Evolutionary conservation across 208 protist species (phyloP).

Genomic region (Trypanosoma mega): DNA sequence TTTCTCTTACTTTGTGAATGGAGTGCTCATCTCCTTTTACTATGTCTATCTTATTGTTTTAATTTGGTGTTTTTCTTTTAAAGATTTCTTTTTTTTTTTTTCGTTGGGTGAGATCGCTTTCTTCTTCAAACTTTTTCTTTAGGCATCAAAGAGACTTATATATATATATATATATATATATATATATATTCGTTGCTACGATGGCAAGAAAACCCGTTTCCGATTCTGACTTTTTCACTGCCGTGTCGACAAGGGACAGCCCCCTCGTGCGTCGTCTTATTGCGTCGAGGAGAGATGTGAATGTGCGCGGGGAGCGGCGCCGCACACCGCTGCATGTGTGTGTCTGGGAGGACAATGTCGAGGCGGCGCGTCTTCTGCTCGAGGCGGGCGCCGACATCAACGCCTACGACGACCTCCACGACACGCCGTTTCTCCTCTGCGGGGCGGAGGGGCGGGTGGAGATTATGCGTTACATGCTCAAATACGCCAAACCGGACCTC

Average conservation of each 20-base stretch:
- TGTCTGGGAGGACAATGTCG: conserved; percentile 49
- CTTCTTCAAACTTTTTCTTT: conserved; percentile 6
- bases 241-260: conserved; percentile 31
- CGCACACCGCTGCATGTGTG: conserved; percentile 52
- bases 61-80: not conserved
- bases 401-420: conserved; percentile 47
- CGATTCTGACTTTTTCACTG: conserved; percentile 33
- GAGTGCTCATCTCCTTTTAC: not conserved
- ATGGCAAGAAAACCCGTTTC: not conserved
- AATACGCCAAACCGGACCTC: conserved; percentile 41
- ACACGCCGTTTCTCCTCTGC: conserved; percentile 49
- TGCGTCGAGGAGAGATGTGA: conserved; percentile 34
- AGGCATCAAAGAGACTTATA: not conserved
- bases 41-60: not conserved
- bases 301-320: conserved; percentile 32
- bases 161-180: conserved; percentile 12
- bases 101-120: not conserved
- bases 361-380: conserved; percentile 28
- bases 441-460: conserved; percentile 44
- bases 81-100: not conserved
- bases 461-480: conserved; percentile 49
- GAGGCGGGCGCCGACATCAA: conserved; percentile 51
- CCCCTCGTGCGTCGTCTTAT: conserved; percentile 31
- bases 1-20: conserved; percentile 8
- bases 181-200: not conserved